Evolutionary conservation across 345 rosid genomes (phyloP).

Genomic region (Salix exigua): DNA sequence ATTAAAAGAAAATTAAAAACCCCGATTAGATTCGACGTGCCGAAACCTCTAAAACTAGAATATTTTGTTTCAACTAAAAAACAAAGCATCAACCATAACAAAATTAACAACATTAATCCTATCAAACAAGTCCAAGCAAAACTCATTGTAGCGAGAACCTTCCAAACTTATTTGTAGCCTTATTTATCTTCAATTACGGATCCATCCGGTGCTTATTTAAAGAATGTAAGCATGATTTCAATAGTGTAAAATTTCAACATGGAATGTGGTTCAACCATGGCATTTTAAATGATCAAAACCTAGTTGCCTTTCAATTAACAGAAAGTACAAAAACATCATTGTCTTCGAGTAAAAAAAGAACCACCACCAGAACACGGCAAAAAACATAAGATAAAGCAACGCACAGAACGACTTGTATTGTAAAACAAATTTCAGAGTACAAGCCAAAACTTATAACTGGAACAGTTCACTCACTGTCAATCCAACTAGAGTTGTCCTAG

Average conservation of each 20-base stretch:
- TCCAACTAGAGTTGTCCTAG: not conserved
- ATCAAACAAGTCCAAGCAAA: too few relatives aligned
- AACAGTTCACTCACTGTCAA: not conserved
- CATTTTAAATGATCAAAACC: not conserved
- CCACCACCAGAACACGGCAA: not conserved
- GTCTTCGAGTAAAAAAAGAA: not conserved
- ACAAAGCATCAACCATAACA: too few relatives aligned
- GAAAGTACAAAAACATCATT: not conserved
- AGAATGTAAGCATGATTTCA: not conserved
- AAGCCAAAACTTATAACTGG: not conserved
- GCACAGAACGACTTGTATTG: not conserved
- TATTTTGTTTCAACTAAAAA: too few relatives aligned
- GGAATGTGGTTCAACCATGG: not conserved
- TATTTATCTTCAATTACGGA: too few relatives aligned
- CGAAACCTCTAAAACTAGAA: too few relatives aligned
- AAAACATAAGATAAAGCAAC: not conserved
- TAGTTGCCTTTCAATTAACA: not conserved
- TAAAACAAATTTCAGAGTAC: not conserved
- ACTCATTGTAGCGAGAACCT: too few relatives aligned
- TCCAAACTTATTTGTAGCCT: too few relatives aligned
- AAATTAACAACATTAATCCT: too few relatives aligned
- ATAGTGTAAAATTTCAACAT: not conserved
- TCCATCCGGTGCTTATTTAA: too few relatives aligned
- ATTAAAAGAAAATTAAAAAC: too few relatives aligned
- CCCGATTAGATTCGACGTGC: fast-evolving